Conservation (phyloP, 2,329 filamentous ascomycete genomes). For the Trichoderma endophyticum region DNA sequence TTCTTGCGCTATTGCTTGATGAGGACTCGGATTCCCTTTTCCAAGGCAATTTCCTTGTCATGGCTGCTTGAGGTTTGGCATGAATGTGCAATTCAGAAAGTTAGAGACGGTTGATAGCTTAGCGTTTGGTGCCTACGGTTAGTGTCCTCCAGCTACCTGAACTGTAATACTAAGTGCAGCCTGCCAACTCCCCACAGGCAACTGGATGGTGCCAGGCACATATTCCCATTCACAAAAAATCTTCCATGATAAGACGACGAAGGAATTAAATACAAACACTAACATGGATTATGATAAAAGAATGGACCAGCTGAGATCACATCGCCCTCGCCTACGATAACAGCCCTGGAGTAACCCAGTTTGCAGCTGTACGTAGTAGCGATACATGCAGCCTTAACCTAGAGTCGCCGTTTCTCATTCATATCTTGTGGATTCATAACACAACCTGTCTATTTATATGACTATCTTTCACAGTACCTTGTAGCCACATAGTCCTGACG, state of each 20-base stretch:
- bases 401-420: background rate
- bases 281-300: background rate
- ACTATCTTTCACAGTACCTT: background rate
- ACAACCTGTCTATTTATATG: background rate
- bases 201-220: background rate
- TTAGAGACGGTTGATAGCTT: background rate
- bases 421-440: background rate
- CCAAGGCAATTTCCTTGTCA: slow-evolving; percentile 15
- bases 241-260: background rate
- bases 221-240: background rate
- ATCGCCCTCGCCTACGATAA: background rate
- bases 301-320: background rate
- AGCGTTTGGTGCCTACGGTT: background rate
- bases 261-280: background rate
- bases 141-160: background rate
- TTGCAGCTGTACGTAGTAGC: background rate
- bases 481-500: background rate
- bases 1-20: background rate
- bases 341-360: background rate
- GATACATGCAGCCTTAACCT: background rate
- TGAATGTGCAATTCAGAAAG: background rate
- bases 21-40: background rate
- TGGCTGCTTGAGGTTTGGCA: background rate
- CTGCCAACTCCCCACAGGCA: background rate
- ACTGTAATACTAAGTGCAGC: background rate